phyloP scores from a whole-genome alignment of 495 filamentous ascomycete genomes.

The Aspergillus carlsbadensis region DNA sequence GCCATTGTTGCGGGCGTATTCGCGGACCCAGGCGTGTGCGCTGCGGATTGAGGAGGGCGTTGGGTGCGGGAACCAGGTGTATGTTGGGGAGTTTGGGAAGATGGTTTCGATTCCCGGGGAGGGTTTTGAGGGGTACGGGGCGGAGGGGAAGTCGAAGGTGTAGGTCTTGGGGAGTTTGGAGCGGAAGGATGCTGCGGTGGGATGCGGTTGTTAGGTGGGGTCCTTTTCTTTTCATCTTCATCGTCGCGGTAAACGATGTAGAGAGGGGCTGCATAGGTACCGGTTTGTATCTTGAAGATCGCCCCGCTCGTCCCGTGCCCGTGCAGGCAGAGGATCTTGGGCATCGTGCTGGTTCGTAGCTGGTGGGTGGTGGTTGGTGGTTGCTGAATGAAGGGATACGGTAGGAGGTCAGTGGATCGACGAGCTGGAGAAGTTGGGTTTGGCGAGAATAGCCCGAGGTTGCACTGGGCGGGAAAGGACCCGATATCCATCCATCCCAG shows the following conservation, averaged over 20 bases:
- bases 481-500: no score
- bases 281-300: conserved; percentile 58
- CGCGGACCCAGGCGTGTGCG: conserved; percentile 46
- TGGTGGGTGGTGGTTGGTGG: no score
- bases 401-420: no score
- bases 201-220: conserved; percentile 20
- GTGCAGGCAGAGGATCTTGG: conserved; percentile 59
- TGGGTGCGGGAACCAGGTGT: conserved; percentile 46
- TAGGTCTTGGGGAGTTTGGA: conserved; percentile 26
- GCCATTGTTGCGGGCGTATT: conserved; percentile 45
- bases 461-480: no score
- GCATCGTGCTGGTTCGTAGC: background rate
- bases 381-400: no score
- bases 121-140: conserved; percentile 38
- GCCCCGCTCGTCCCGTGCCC: conserved; percentile 56
- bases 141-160: conserved; percentile 57
- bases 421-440: no score
- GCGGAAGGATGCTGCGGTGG: conserved; percentile 24
- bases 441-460: no score
- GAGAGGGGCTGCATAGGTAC: conserved; percentile 31
- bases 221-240: no score
- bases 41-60: conserved; percentile 35
- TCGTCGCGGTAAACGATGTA: background rate
- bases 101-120: conserved; percentile 54
- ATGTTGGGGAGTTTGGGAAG: conserved; percentile 41